phyloP scores from a whole-genome alignment of 768 basidiomycete species.

The Pleurotus djamor region DNA sequence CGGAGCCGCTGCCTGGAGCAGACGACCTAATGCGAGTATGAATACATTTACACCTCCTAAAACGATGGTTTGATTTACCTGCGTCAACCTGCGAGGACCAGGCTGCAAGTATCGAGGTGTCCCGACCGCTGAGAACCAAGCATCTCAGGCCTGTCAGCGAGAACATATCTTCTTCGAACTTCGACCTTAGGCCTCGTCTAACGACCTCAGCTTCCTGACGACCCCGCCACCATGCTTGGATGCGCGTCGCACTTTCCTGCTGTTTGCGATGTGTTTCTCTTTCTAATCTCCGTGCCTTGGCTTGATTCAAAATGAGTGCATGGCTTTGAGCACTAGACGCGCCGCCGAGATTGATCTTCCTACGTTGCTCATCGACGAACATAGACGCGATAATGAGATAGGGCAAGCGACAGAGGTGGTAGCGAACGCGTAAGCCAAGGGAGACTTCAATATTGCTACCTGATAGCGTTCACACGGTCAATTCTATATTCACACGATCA shows the following conservation, averaged over 20 bases:
- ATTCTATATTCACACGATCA: too few relatives aligned
- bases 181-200: constrained; percentile 39
- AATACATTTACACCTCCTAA: background rate
- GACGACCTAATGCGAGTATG: constrained; percentile 24
- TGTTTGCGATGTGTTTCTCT: constrained; percentile 52
- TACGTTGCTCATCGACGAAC: constrained; percentile 51
- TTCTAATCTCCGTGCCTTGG: constrained; percentile 57
- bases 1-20: constrained; percentile 37
- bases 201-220: constrained; percentile 34
- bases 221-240: constrained; percentile 76
- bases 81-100: constrained; percentile 41
- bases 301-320: constrained; percentile 57
- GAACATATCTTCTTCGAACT: constrained; percentile 51
- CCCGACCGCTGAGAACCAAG: constrained; percentile 59
- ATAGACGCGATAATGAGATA: constrained; percentile 12
- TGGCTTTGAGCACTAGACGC: constrained; percentile 47
- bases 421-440: too few relatives aligned
- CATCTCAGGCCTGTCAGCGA: constrained; percentile 60
- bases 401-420: too few relatives aligned
- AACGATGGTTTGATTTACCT: background rate
- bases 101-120: constrained; percentile 39
- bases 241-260: constrained; percentile 53
- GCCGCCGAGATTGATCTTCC: constrained; percentile 79
- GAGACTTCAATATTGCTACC: too few relatives aligned
- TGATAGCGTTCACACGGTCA: too few relatives aligned